Base-by-base conservation (phyloP, 1,284 basidiomycete genomes). In the Tylopilus sp. region DNA sequence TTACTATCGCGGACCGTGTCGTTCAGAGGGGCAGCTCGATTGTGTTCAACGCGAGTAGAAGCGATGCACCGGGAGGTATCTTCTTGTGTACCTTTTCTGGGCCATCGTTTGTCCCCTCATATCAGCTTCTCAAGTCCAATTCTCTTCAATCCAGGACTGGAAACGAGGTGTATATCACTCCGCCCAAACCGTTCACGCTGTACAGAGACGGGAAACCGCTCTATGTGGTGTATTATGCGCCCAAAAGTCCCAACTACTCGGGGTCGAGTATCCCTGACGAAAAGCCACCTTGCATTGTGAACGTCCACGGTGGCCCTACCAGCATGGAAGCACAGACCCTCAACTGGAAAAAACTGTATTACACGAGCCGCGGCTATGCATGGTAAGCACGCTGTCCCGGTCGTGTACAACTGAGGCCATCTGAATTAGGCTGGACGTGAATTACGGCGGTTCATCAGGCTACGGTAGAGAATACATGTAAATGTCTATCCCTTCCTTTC, bases 1-100 rank as follows among this genome's bases (percentile, higher is more conserved):
- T 87, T 68, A 84, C 86, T 22, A 64, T 77, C 6, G 78, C 87
- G 57, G 70, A 73, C 8, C 71, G 71, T n/a, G 68, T 92, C 16
- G 78, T 39, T 73, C 77, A 33, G 73, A 79, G 79, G 15, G 62
- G 66, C 2, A 44, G 32, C 19, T 69, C 69, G 5, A 69, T 80
- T 53, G 66, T 78, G 19, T 79, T 77, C 44, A 66, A 33, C 4
- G 77, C 68, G 22, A 58, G n/a, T 13, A 75, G 66, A 57, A 74
- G 61, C 26, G 70, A 80, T 18, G 67, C 69, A 3, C 67, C 76
- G 22, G 73, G 77, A 0, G 77, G 77, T 26, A 53, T 79, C 22
- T 67, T 74, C 57, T 62, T 58, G 41, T 77, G 70, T 56, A 66
- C 69, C 3, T 69, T 77, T 49, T 62, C 63, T n/a, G 67, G 53